These are phyloP conservation scores for Begonia peltatifolia DNA, from an alignment of 306 rosid species.

Conservation along the genomic window DNA sequence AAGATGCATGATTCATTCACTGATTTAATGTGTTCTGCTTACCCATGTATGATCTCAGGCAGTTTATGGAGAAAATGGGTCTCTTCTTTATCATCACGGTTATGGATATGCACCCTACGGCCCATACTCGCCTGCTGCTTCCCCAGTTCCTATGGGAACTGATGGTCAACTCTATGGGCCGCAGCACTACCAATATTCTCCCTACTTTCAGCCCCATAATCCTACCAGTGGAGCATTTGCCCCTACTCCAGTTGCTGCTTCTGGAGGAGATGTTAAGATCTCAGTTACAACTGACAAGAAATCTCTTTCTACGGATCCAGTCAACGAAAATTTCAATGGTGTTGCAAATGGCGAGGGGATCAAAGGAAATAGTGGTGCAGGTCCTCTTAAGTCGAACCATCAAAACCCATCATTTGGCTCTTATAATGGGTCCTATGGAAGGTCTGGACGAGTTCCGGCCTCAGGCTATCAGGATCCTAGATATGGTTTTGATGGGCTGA, in stretches of 20 bases:
- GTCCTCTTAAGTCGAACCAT: conserved; percentile 22
- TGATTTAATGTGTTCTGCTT: background rate
- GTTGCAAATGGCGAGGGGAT: conserved; percentile 30
- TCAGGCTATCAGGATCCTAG: conserved; percentile 84
- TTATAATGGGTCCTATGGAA: conserved; percentile 25
- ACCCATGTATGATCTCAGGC: conserved; percentile 26
- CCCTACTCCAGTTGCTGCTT: conserved; percentile 25
- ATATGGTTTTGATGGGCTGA: conserved; percentile 46
- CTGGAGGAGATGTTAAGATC: conserved; percentile 52
- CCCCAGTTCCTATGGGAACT: conserved; percentile 91
- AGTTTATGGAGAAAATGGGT: conserved; percentile 83
- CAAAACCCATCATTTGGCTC: conserved; percentile 26
- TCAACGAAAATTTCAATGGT: conserved; percentile 48
- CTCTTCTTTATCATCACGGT: conserved; percentile 71
- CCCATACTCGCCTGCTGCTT: conserved; percentile 83
- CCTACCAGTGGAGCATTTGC: conserved; percentile 62
- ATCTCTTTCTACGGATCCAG: conserved; percentile 48
- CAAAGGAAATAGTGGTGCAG: conserved; percentile 40
- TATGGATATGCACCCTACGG: conserved; percentile 81
- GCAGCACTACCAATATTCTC: conserved; percentile 93
- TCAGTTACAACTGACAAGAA: conserved; percentile 62
- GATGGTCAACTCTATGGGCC: conserved; percentile 94
- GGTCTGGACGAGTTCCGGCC: conserved; percentile 44
- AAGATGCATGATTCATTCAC: background rate
- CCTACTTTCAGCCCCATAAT: conserved; percentile 73